These are phyloP conservation scores for Nakazawaea ishiwadae DNA, from an alignment of 805 yeast species.

Conservation along the genomic window DNA sequence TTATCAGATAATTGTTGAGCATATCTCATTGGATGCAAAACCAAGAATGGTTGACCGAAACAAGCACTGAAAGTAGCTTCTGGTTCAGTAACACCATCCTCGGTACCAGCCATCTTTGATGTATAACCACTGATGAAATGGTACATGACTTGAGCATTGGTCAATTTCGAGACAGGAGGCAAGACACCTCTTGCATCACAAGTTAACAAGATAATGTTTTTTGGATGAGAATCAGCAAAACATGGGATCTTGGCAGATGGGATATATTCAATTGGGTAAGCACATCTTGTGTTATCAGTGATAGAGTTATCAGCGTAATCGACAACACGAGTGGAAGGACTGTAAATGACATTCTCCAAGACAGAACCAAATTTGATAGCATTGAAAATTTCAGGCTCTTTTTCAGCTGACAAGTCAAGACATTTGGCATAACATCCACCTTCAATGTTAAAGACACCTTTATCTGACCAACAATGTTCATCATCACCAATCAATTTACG, in stretches of 20 bases:
- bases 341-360: constrained; percentile 88
- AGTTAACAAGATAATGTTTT: constrained; percentile 85
- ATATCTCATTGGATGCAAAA: constrained; percentile 95
- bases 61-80: constrained; percentile 97
- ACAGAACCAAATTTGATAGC: constrained; percentile 94
- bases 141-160: constrained; percentile 97
- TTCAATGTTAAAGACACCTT: constrained; percentile 98
- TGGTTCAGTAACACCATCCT: constrained; percentile 97
- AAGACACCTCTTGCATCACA: constrained; percentile 98
- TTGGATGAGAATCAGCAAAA: constrained; percentile 83
- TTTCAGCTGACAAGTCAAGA: constrained; percentile 80
- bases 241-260: constrained; percentile 97
- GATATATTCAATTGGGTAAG: constrained; percentile 95
- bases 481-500: constrained; percentile 96
- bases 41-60: constrained; percentile 98
- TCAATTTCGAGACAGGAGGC: constrained; percentile 92
- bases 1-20: constrained; percentile 94
- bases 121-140: constrained; percentile 98
- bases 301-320: constrained; percentile 78
- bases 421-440: constrained; percentile 99
- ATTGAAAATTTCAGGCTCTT: constrained; percentile 96
- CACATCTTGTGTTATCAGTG: constrained; percentile 98
- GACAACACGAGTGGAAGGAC: constrained; percentile 71
- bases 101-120: constrained; percentile 99
- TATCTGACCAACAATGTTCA: constrained; percentile 99